Evolutionary conservation across 108 stramenopile genomes (phyloP).

Genomic region (Schizochytrium sp.): DNA sequence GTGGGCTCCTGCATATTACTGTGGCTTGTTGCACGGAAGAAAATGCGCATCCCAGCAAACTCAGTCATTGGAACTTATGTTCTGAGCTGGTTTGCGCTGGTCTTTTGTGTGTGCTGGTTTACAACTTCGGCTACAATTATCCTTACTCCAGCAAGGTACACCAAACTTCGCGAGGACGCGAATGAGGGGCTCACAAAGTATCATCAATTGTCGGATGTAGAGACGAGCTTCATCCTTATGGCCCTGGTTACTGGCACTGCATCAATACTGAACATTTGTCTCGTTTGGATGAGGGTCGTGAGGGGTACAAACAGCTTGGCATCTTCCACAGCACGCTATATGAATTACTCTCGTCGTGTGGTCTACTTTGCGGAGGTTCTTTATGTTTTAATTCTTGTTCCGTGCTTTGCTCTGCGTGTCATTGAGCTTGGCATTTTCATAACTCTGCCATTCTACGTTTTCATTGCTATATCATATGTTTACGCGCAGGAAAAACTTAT

Average conservation of each 20-base stretch:
- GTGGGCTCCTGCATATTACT: background rate
- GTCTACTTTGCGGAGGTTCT: background rate
- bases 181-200: background rate
- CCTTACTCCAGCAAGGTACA: background rate
- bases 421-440: conserved; percentile 11
- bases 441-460: conserved; percentile 11
- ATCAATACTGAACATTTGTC: background rate
- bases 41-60: background rate
- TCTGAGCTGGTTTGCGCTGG: background rate
- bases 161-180: background rate
- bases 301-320: background rate
- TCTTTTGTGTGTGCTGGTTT: conserved; percentile 3
- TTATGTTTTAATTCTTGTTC: background rate
- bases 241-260: conserved; percentile 22
- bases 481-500: conserved; percentile 4
- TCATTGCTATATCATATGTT: background rate
- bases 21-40: background rate
- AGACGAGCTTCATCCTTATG: background rate
- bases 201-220: background rate
- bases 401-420: conserved; percentile 28
- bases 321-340: background rate
- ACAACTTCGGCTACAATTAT: conserved; percentile 11
- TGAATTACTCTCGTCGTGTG: background rate
- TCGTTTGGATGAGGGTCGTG: conserved; percentile 17
- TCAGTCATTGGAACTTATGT: background rate